Base-by-base conservation (phyloP, 2,329 filamentous ascomycete genomes). In the Microcyclosporella mali region DNA sequence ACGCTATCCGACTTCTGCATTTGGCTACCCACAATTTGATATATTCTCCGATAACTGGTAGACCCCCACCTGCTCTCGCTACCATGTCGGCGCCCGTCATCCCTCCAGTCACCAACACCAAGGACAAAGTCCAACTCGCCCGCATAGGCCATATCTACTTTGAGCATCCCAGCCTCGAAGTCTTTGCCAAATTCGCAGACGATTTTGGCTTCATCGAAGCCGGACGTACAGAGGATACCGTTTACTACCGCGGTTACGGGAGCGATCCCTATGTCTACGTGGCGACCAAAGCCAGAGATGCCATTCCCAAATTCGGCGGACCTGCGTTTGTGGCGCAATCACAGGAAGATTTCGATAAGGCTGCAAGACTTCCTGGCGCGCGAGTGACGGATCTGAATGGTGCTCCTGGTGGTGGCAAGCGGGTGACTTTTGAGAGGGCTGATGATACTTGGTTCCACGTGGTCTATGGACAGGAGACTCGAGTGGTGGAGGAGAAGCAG, bases 231-330 rank as follows among this genome's bases (percentile, higher is more conserved):
- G 34, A 11, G 4, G 40, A 43, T 40, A 36, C 10, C 19, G 21
- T 40, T 19, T 49, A 39, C 31, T 49, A 39, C 31, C 33, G 46
- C 18, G 46, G 46, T 25, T 49, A 49, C 16, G 46, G 46, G 18
- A 44, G 21, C 28, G 46, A 49, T 27, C 42, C 46, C 3, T 49
- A 34, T 33, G 17, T 42, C 21, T 49, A 49, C 31, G 40, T 49
- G 8, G 46, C 42, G 8, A 37, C 33, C 28, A 37, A 41, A 19
- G n/a, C 32, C 19, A 38, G 28, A 15, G 43, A 42, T 27, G 35
- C 31, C 19, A 28, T 27, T 14, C 32, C 43, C 31, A 38, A 37
- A 17, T 49, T 49, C 40, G 32, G 21, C 29, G 47, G 47, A 6
- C 34, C 47, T 8, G 47, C 39, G 3, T 49, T 49, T 28, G 45